Conservation (phyloP, 257 asterid genomes). For the Jacaranda mimosifolia region DNA sequence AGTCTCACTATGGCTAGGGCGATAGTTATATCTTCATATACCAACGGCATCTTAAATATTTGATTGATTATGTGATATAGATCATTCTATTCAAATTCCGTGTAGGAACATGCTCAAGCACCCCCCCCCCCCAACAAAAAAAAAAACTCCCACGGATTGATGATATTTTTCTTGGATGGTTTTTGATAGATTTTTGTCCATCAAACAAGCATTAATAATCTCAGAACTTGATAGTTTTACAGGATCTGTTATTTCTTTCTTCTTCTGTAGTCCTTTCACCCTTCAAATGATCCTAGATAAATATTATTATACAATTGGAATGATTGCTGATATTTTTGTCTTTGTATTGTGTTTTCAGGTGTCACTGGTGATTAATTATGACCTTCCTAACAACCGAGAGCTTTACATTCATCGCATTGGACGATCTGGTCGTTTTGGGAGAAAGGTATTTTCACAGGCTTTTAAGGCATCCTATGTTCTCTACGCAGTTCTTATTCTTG, state of each 20-base stretch:
- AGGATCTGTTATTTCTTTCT: neutral
- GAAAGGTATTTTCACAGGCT: constrained; percentile 74
- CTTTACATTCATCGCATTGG: constrained; percentile 96
- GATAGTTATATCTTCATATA: too few relatives aligned
- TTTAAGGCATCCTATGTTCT: neutral
- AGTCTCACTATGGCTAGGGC: too few relatives aligned
- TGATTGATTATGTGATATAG: too few relatives aligned
- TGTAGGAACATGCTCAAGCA: too few relatives aligned
- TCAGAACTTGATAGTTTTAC: too few relatives aligned
- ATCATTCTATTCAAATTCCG: too few relatives aligned
- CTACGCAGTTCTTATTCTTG: neutral
- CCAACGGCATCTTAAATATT: too few relatives aligned
- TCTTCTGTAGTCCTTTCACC: neutral
- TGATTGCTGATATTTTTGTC: constrained; percentile 22
- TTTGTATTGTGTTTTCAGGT: constrained; percentile 53
- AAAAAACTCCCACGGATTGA: too few relatives aligned
- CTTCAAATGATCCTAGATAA: neutral
- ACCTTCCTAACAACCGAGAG: constrained; percentile 94
- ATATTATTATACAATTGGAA: neutral
- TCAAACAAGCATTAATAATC: too few relatives aligned
- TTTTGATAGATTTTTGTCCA: too few relatives aligned
- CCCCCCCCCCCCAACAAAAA: too few relatives aligned
- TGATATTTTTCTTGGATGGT: too few relatives aligned
- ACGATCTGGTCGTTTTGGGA: constrained; percentile 95
- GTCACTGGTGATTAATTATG: constrained; percentile 89